A percentile compares a stretch with the other conserved stretches of the same genome.
Evolutionary conservation across 176 grass and related monocot species (phyloP).

Genomic region (Musa beccarii): DNA sequence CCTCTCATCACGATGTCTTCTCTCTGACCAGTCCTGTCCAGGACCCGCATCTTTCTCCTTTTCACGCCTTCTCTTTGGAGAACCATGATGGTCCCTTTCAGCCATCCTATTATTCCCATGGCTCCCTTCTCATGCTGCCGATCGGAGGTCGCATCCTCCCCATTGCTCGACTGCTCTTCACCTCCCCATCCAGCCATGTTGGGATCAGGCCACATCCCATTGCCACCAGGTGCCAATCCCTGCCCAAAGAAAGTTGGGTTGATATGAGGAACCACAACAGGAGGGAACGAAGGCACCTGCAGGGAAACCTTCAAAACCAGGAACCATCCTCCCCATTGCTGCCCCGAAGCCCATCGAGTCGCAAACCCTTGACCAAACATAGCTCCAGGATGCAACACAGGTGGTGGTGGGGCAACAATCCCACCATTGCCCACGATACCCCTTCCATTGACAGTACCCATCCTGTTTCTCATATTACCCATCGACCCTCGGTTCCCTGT

Average conservation of each 20-base stretch:
- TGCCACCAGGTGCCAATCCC: slow-evolving; percentile 4
- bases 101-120: slow-evolving; percentile 1
- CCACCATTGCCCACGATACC: slow-evolving; percentile 10
- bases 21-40: slow-evolving; percentile 15
- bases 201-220: slow-evolving; percentile 19
- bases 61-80: slow-evolving; percentile 8
- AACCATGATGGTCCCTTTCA: slow-evolving; percentile 25
- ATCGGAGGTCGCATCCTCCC: slow-evolving; percentile 11
- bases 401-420: neutral
- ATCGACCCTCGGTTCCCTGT: neutral
- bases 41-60: slow-evolving; percentile 18
- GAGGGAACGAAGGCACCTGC: slow-evolving; percentile 18
- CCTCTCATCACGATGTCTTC: slow-evolving; percentile 19
- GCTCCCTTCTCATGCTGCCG: slow-evolving; percentile 12
- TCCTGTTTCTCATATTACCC: slow-evolving; percentile 5
- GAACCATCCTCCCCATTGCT: slow-evolving; percentile 13
- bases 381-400: neutral
- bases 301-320: slow-evolving; percentile 1
- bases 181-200: slow-evolving; percentile 22
- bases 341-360: slow-evolving; percentile 6
- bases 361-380: slow-evolving; percentile 12
- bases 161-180: slow-evolving; percentile 22
- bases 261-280: slow-evolving; percentile 19
- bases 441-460: slow-evolving; percentile 11
- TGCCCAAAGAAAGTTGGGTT: slow-evolving; percentile 21